Percentiles rank a stretch among this genome's conserved stretches.
These are phyloP conservation scores for Graphilbum ipis-grandicollis DNA, from an alignment of 2,329 filamentous ascomycete species.

Conservation along the genomic window DNA sequence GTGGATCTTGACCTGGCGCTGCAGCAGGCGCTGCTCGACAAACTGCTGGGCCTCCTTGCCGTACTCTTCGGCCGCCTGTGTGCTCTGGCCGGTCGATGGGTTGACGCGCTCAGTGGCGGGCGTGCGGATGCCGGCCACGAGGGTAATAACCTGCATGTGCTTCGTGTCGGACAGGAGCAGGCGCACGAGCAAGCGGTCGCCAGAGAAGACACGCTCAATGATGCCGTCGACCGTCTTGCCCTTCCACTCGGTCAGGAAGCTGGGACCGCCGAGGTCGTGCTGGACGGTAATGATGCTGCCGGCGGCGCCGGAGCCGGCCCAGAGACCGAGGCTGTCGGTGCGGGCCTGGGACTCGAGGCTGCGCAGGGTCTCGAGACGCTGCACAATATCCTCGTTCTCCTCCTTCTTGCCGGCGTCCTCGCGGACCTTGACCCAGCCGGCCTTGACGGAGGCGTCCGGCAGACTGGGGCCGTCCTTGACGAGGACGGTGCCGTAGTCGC, in stretches of 20 bases:
- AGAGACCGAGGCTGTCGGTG: constrained; percentile 64
- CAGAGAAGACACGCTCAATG: constrained; percentile 79
- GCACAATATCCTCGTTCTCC: constrained; percentile 57
- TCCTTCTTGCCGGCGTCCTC: constrained; percentile 90
- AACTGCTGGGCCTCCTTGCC: constrained; percentile 81
- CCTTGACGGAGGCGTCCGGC: constrained; percentile 68
- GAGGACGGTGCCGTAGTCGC: constrained; percentile 73
- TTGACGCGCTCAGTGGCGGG: constrained; percentile 79
- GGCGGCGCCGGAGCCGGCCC: constrained; percentile 48
- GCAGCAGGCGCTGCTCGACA: constrained; percentile 70
- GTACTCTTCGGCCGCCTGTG: constrained; percentile 72
- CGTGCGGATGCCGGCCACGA: constrained; percentile 75
- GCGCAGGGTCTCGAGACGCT: constrained; percentile 62
- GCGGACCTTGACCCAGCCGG: constrained; percentile 83
- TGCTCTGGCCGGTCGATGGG: constrained; percentile 58
- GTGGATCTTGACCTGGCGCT: constrained; percentile 68
- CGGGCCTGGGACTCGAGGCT: constrained; percentile 63
- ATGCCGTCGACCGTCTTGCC: constrained; percentile 70
- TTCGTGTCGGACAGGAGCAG: constrained; percentile 65
- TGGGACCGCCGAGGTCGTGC: constrained; percentile 64
- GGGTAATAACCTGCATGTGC: constrained; percentile 76
- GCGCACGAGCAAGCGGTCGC: constrained; percentile 75
- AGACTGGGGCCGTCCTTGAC: constrained; percentile 61
- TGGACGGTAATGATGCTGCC: constrained; percentile 56
- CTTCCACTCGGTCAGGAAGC: constrained; percentile 72